These are phyloP conservation scores for Yarrowia sp. DNA, from an alignment of 805 yeast species.

Conservation along the genomic window DNA sequence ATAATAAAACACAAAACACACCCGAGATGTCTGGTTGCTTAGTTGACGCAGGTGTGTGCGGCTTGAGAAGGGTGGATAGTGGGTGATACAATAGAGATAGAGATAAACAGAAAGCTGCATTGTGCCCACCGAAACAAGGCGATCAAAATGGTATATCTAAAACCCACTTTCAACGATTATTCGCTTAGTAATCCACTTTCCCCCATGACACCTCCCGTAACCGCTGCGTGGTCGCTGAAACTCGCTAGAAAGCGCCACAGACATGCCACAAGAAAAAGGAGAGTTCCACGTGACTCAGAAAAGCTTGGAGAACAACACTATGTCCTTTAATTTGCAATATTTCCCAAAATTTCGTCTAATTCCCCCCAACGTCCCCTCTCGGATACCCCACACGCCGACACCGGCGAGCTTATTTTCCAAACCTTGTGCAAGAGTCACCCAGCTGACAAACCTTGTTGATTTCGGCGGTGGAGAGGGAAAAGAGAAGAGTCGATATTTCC, in stretches of 20 bases:
- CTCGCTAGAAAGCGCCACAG: too few relatives aligned
- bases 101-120: background rate
- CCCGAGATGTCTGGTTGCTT: background rate
- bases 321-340: too few relatives aligned
- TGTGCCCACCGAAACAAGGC: background rate
- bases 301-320: too few relatives aligned
- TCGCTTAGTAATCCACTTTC: background rate
- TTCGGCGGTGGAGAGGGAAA: background rate
- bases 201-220: background rate
- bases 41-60: background rate
- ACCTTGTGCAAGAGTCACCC: constrained; percentile 25
- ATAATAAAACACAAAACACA: too few relatives aligned
- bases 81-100: background rate
- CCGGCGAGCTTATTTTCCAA: constrained; percentile 11
- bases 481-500: too few relatives aligned
- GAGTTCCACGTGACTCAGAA: too few relatives aligned
- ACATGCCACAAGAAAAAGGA: too few relatives aligned
- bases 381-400: constrained; percentile 38
- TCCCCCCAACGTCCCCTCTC: background rate
- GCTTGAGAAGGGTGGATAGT: background rate
- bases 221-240: constrained; percentile 23
- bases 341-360: too few relatives aligned
- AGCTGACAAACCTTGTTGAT: constrained; percentile 16
- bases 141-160: too few relatives aligned
- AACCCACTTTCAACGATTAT: too few relatives aligned